Base-by-base conservation (phyloP, 306 rosid genomes). In the Cyamopsis tetragonoloba region DNA sequence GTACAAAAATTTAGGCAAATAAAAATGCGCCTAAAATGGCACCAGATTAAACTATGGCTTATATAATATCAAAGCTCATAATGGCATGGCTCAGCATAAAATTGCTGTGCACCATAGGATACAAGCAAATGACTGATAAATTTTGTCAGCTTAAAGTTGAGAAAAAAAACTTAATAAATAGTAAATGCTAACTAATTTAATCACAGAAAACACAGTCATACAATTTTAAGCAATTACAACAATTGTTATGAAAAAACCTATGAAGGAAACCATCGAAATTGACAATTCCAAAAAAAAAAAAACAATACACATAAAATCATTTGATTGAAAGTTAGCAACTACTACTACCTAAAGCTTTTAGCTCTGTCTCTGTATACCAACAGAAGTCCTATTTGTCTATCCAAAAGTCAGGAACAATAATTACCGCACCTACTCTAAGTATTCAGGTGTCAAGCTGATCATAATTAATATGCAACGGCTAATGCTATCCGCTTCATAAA, bases 351-450 rank as follows among this genome's bases (percentile, higher is more conserved):
- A 11, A 0, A 18, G 8, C 53, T n/a, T 35, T 23, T 9, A 24
- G 37, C 4, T 41, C 39, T 9, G 26, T 7, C n/a, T n/a, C n/a
- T n/a, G n/a, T n/a, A n/a, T n/a, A n/a, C n/a, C n/a, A n/a, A n/a
- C 18, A 34, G 15, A 51, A 53, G 11, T 26, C 34, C 17, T 17
- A n/a, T 26, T 12, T 26, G 26, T 13, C 24, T 20, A 26, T 11
- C 42, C 14, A 30, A 71, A 62, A 57, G 48, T 27, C 59, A 71
- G 46, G 58, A 9, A 62, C 43, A 56, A 47, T 14, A 63, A 54
- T 44, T 42, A 26, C 50, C 7, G 4, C 64, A 39, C 19, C 60
- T 48, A 27, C 41, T 46, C 20, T 55, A 55, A 28, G 23, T 11
- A 63, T 44, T 55, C 14, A 30, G 37, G 27, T 57, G 8, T 50